Conservation (phyloP, 2,329 filamentous ascomycete species). For the Aspergillus eucalypticola region DNA sequence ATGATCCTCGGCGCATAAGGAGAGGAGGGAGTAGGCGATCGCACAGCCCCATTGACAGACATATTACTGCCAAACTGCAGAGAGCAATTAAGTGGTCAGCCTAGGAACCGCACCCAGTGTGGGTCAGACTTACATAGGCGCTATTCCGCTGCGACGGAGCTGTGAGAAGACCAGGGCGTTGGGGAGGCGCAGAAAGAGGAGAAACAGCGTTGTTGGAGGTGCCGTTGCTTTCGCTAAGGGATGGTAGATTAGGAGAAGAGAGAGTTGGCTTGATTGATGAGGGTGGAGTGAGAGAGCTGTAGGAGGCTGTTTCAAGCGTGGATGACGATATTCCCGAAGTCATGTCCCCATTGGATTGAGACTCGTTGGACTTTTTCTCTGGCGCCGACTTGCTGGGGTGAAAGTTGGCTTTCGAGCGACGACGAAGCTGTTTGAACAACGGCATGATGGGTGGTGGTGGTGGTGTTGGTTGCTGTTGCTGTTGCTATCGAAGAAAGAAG, state of each 20-base stretch:
- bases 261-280: slow-evolving; percentile 69
- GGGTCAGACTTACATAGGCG: slow-evolving; percentile 37
- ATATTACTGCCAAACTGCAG: slow-evolving; percentile 38
- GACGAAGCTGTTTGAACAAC: slow-evolving; percentile 75
- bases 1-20: slow-evolving; percentile 77
- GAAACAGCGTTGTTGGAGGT: slow-evolving; percentile 31
- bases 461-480: background rate
- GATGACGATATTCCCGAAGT: slow-evolving; percentile 65
- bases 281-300: slow-evolving; percentile 72
- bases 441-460: slow-evolving; percentile 43
- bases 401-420: slow-evolving; percentile 74
- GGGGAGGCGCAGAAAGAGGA: slow-evolving; percentile 45
- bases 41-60: slow-evolving; percentile 41
- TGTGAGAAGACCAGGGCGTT: slow-evolving; percentile 48
- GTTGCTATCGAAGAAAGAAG: background rate
- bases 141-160: slow-evolving; percentile 45
- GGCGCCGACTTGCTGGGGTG: slow-evolving; percentile 54
- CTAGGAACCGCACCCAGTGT: slow-evolving; percentile 9
- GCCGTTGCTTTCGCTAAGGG: slow-evolving; percentile 53
- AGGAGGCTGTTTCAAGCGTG: slow-evolving; percentile 57
- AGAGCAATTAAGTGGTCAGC: background rate
- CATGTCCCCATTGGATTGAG: slow-evolving; percentile 54
- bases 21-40: slow-evolving; percentile 64
- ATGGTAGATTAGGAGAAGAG: slow-evolving; percentile 62
- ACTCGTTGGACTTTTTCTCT: slow-evolving; percentile 43